These are phyloP conservation scores for Russula vinacea DNA, from an alignment of 768 basidiomycete genomes.

Conservation along the genomic window DNA sequence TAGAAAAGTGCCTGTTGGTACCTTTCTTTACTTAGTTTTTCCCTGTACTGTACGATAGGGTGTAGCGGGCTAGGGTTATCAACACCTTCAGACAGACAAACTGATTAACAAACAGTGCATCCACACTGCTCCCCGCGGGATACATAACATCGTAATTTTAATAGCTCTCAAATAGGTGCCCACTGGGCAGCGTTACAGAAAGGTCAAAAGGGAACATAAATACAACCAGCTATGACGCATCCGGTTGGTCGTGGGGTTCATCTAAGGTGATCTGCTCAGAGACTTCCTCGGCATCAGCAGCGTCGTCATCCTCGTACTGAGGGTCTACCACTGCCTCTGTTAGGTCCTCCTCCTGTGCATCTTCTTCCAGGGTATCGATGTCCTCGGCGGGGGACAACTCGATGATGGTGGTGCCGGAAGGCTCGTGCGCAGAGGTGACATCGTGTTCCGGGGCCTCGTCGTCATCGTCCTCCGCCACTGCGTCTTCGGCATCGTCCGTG, in stretches of 20 bases:
- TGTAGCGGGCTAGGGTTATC: neutral
- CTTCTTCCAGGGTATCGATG: conserved; percentile 16
- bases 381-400: conserved; percentile 23
- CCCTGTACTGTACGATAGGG: neutral
- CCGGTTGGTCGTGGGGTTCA: conserved; percentile 15
- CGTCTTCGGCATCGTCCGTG: conserved; percentile 24
- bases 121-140: neutral
- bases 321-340: conserved; percentile 23
- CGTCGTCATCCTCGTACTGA: conserved; percentile 17
- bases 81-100: neutral
- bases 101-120: neutral
- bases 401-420: conserved; percentile 22
- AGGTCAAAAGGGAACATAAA: conserved; percentile 25
- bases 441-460: conserved; percentile 18
- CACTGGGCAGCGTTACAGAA: conserved; percentile 1
- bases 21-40: neutral
- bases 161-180: neutral
- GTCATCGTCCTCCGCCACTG: neutral
- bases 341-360: conserved; percentile 27
- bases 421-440: conserved; percentile 20
- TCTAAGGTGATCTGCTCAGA: conserved; percentile 18
- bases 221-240: conserved; percentile 11
- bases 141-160: conserved; percentile 9
- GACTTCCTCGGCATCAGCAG: conserved; percentile 22
- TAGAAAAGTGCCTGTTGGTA: neutral